Base-by-base conservation (phyloP, 345 rosid species). In the Xanthoceras sorbifolium region DNA sequence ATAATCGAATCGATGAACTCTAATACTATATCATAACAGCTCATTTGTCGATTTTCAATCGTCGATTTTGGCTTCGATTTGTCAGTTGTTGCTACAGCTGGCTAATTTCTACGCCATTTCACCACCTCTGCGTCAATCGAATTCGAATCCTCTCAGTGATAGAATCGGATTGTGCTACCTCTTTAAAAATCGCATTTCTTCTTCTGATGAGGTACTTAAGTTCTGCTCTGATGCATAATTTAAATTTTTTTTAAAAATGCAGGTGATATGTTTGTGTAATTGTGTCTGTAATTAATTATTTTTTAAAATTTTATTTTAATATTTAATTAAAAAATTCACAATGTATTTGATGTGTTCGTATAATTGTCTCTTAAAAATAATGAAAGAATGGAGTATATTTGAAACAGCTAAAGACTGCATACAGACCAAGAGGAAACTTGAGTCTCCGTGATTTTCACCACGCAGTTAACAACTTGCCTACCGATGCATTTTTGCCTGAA, bases 361-460 rank as follows among this genome's bases (percentile, higher is more conserved):
- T 22, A 34, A 62, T 55, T 26, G 15, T 14, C 48, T 32, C 29
- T 18, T 26, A 22, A 40, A 4, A 6, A 42, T 11, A 46, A 42
- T 65, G 32, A 75, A 50, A 67, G 36, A 64, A 38, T 18, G 44
- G 71, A 20, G 18, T 66, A 20, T 8, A 57, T 22, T 68, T 60
- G 9, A 50, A 70, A 74, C 90, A 93, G 97, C 78, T 94, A 9
- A 88, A 86, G 75, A 36, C 91, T 71, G 94, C 92, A 12, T 89
- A 91, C 75, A 73, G 82, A 77, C 97, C 97, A 55, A 67, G 83
- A 72, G 87, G 88, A 83, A 83, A 85, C 80, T 94, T 89, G 77
- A 76, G 85, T 77, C 88, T 94, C 34, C 86, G 90, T 31, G 97
- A 88, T 76, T 94, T 94, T 63, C 98, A 94, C 82, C 93, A 83